phyloP scores from a whole-genome alignment of 495 filamentous ascomycete genomes.

The Durotheca rogersii region DNA sequence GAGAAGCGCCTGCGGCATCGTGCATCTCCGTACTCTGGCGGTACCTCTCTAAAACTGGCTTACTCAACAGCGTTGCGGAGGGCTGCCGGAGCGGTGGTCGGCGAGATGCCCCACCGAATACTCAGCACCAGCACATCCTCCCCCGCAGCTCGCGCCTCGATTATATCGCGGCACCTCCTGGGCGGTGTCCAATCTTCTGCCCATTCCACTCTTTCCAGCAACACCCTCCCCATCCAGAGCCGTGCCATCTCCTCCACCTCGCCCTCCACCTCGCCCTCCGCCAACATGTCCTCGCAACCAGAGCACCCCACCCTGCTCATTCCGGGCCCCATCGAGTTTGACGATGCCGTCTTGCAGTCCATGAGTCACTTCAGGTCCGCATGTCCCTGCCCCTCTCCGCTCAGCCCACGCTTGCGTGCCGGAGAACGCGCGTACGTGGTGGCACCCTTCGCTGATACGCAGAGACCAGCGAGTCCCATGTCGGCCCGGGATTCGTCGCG shows the following conservation, averaged over 20 bases:
- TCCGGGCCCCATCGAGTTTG: conserved; percentile 96
- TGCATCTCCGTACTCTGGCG: too few species aligned
- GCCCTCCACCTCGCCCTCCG: conserved; percentile 23
- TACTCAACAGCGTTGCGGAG: conserved; percentile 34
- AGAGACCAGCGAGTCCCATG: conserved; percentile 80
- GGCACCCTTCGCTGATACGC: conserved; percentile 8
- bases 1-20: too few species aligned
- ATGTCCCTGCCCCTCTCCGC: background rate
- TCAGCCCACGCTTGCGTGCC: background rate
- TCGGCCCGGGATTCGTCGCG: conserved; percentile 81
- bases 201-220: conserved; percentile 63
- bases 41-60: conserved; percentile 33
- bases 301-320: conserved; percentile 84
- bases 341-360: conserved; percentile 91
- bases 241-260: conserved; percentile 38
- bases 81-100: conserved; percentile 35
- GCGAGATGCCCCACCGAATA: conserved; percentile 46
- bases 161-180: conserved; percentile 81
- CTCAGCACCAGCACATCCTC: conserved; percentile 46
- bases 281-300: conserved; percentile 76
- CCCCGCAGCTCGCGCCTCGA: conserved; percentile 67
- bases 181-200: conserved; percentile 48
- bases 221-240: conserved; percentile 50
- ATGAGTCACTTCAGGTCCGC: conserved; percentile 94
- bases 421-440: background rate